Conservation (phyloP, 2,329 filamentous ascomycete genomes). For the Calonectria honghensis region DNA sequence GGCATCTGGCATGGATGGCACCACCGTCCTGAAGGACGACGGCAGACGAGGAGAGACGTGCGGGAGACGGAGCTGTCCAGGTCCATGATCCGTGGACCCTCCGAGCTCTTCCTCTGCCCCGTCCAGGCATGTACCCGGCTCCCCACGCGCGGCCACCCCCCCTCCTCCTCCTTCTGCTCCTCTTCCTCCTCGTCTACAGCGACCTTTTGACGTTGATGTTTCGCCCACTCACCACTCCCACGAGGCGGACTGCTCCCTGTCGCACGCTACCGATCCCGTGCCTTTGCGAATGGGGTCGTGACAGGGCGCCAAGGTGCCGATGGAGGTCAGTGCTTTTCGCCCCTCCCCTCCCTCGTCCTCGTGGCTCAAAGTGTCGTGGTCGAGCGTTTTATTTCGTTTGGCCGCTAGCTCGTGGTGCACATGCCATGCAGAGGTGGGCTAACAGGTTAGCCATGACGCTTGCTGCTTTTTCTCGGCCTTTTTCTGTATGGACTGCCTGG, state of each 20-base stretch:
- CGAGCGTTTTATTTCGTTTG: slow-evolving; percentile 29
- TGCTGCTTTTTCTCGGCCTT: slow-evolving; percentile 25
- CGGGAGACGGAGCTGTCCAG: slow-evolving; percentile 9
- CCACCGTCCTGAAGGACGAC: not conserved
- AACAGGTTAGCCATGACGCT: slow-evolving; percentile 21
- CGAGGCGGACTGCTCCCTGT: slow-evolving; percentile 14
- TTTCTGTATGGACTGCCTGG: slow-evolving; percentile 27
- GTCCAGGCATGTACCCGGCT: slow-evolving; percentile 24
- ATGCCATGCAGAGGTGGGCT: slow-evolving; percentile 27
- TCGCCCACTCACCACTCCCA: slow-evolving; percentile 25
- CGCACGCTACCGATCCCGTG: slow-evolving; percentile 28
- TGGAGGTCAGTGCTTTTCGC: slow-evolving; percentile 13
- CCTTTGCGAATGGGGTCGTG: slow-evolving; percentile 15
- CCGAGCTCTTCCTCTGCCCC: slow-evolving; percentile 18
- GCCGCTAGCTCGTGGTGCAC: slow-evolving; percentile 18
- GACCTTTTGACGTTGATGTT: slow-evolving; percentile 26
- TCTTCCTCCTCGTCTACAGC: not conserved
- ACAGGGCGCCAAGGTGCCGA: slow-evolving; percentile 24
- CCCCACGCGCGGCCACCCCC: slow-evolving; percentile 19
- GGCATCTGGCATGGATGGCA: slow-evolving; percentile 18
- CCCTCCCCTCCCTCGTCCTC: not conserved
- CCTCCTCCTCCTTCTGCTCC: not conserved
- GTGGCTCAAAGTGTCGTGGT: slow-evolving; percentile 24
- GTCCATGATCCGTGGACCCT: slow-evolving; percentile 14
- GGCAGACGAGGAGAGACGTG: not conserved